Evolutionary conservation across 768 basidiomycete species (phyloP).

Genomic region (Termitomyces sp.): DNA sequence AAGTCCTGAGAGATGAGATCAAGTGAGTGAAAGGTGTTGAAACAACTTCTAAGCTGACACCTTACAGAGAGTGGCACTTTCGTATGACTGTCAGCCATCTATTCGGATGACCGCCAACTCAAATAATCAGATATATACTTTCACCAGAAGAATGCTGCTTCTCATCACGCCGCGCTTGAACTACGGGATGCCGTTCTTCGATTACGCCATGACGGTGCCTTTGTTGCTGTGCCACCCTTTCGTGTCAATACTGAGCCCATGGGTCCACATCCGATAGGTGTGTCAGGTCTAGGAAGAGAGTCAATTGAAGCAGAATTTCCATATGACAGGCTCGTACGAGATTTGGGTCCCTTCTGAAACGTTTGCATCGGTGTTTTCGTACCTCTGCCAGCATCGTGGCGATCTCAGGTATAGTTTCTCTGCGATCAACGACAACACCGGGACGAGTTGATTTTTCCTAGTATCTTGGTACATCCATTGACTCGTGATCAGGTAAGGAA

Average conservation of each 20-base stretch:
- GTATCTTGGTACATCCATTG: constrained; percentile 70
- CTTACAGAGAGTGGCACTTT: constrained; percentile 70
- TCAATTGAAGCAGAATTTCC: background rate
- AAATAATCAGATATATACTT: constrained; percentile 65
- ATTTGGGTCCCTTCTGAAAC: constrained; percentile 76
- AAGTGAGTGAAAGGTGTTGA: constrained; percentile 35
- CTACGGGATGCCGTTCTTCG: constrained; percentile 68
- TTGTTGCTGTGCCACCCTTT: constrained; percentile 72
- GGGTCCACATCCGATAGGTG: constrained; percentile 74
- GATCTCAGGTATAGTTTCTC: constrained; percentile 46
- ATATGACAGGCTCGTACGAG: constrained; percentile 58
- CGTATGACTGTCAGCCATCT: constrained; percentile 35
- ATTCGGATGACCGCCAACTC: background rate
- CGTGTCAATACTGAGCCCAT: constrained; percentile 64
- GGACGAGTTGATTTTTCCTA: constrained; percentile 18
- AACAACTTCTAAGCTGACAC: background rate
- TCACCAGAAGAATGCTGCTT: constrained; percentile 55
- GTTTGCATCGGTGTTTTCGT: constrained; percentile 72
- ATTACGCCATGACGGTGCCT: constrained; percentile 68
- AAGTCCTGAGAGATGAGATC: constrained; percentile 55
- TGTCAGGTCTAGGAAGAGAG: constrained; percentile 15
- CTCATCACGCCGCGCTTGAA: constrained; percentile 60
- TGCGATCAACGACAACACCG: background rate
- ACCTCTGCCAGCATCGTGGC: constrained; percentile 63
- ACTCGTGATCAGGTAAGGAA: constrained; percentile 59